A percentile compares a stretch with the other conserved stretches of the same genome.
These are phyloP conservation scores for Ceratocystis huliohia DNA, from an alignment of 2,329 filamentous ascomycete species.

Conservation along the genomic window DNA sequence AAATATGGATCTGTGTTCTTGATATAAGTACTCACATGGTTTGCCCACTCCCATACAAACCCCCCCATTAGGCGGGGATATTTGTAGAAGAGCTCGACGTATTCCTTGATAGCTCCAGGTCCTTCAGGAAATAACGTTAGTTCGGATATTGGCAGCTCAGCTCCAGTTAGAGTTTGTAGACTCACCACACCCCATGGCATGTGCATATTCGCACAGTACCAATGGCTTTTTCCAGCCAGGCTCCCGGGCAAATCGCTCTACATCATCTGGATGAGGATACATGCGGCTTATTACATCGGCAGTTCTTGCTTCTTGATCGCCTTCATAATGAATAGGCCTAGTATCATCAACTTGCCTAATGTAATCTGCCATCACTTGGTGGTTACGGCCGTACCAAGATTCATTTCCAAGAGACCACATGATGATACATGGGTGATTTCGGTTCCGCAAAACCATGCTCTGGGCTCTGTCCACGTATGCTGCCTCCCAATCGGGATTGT, in stretches of 20 bases:
- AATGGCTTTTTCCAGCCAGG: conserved; percentile 40
- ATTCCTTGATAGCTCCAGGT: conserved; percentile 53
- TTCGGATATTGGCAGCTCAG: neutral
- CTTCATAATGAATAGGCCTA: conserved; percentile 54
- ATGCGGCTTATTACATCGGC: conserved; percentile 54
- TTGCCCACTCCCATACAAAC: conserved; percentile 53
- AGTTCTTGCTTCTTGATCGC: conserved; percentile 43
- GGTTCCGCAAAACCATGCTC: conserved; percentile 48
- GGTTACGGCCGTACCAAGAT: conserved; percentile 56
- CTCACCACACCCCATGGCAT: conserved; percentile 47
- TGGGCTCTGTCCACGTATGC: conserved; percentile 55
- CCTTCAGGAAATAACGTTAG: neutral
- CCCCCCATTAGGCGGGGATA: conserved; percentile 44
- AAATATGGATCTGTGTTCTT: neutral
- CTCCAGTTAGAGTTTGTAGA: neutral
- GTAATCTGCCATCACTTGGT: conserved; percentile 53
- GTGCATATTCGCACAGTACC: conserved; percentile 42
- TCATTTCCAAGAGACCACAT: conserved; percentile 65
- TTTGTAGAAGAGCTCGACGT: conserved; percentile 51
- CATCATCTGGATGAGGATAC: conserved; percentile 44
- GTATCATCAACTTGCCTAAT: conserved; percentile 44
- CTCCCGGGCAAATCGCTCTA: conserved; percentile 31
- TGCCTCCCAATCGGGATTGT: conserved; percentile 48
- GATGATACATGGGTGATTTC: conserved; percentile 51
- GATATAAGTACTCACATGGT: conserved; percentile 33